Evolutionary conservation across 1,284 basidiomycete species (phyloP), one percentile per base, ranked within the genome.

Genomic region (Athelia sp.): DNA sequence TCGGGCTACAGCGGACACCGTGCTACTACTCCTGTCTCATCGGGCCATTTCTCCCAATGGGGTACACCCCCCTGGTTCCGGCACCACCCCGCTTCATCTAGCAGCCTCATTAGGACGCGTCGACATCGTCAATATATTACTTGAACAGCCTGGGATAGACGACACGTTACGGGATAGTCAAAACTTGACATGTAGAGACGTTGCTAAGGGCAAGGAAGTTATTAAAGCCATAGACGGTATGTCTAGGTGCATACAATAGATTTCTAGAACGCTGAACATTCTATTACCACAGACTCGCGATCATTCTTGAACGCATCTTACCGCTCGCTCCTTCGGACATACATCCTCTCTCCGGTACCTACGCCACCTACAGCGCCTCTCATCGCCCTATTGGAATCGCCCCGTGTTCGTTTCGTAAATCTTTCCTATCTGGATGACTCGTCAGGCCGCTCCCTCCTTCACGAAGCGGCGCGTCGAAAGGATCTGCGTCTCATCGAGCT

Each of bases 81-180:
- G 85, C 2, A 89, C 86, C 4, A 94, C 93, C 0, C 77, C 94
- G 0, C 75, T 98, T 0, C 95, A 98, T 64, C 78, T 98, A 9
- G 93, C 94, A 0, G 84, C 89, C 0, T 84, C 86, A 1, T 75
- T 94, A 1, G 90, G 89, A 3, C 76, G 95, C 32, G 69, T 77
- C 2, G 95, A 98, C 52, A 80, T 91, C 9, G 84, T 93, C 15
- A 75, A 74, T 50, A 62, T 92, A 6, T 70, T 93, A 1, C 73
- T 95, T 3, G 85, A 87, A 48, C 87, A 93, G 58, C 82, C 87
- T 0, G 76, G 70, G 3, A 84, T 94, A 46, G 84, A 98, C 62
- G 95, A 98, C 59, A 87, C 86, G 0, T 64, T 87, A 15, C 70
- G 80, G 14, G 92, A 98, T 62, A 65, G 64, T 3, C 74, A 87